Conservation (phyloP, 2,329 filamentous ascomycete genomes). For the Colletotrichum musae region DNA sequence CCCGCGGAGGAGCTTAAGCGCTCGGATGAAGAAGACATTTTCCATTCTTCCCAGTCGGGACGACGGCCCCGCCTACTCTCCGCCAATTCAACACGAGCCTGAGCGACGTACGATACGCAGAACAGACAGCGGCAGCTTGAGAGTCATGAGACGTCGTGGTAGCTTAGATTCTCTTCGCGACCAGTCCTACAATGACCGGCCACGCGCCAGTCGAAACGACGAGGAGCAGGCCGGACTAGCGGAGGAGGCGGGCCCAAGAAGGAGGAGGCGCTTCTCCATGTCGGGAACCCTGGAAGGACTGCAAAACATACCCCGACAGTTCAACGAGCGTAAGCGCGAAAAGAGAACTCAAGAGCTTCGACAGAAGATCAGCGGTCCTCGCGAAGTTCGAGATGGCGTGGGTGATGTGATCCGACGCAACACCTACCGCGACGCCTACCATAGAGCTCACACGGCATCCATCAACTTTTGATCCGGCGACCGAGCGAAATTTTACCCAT, state of each 20-base stretch:
- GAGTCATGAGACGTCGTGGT: constrained; percentile 68
- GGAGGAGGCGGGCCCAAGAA: constrained; percentile 40
- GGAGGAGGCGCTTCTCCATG: constrained; percentile 54
- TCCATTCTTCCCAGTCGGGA: constrained; percentile 69
- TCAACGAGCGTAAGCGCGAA: constrained; percentile 72
- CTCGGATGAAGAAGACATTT: constrained; percentile 71
- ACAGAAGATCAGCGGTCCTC: constrained; percentile 72
- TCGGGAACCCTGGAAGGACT: constrained; percentile 66
- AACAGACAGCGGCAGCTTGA: constrained; percentile 71
- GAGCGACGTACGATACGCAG: constrained; percentile 72
- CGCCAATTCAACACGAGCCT: constrained; percentile 49
- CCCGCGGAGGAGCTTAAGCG: constrained; percentile 65
- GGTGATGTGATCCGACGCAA: constrained; percentile 68
- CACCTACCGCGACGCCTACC: constrained; percentile 52
- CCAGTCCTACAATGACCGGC: constrained; percentile 47
- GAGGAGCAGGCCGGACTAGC: constrained; percentile 46
- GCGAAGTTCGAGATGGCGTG: constrained; percentile 71
- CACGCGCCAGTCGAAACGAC: constrained; percentile 48
- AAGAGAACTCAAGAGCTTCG: constrained; percentile 72
- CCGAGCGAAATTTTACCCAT: neutral
- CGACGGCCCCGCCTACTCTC: constrained; percentile 53
- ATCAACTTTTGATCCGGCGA: constrained; percentile 38
- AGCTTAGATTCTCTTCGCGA: constrained; percentile 61
- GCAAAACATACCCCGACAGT: constrained; percentile 66
- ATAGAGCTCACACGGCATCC: constrained; percentile 19